Evolutionary conservation across 768 basidiomycete species (phyloP).

Genomic region (Steccherinum ochraceum): DNA sequence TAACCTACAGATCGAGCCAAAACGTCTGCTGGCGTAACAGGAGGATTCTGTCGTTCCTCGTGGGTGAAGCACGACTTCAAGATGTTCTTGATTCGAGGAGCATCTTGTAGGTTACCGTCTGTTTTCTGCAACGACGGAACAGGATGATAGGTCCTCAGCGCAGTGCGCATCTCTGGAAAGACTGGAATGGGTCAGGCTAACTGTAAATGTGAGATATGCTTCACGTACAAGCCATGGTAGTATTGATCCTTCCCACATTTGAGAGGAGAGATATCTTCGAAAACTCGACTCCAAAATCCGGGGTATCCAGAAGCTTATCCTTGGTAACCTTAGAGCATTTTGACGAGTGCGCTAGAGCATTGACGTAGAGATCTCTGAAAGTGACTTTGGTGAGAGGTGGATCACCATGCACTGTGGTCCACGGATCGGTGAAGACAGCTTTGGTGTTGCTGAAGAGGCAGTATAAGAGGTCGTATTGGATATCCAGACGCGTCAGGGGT

Average conservation of each 20-base stretch:
- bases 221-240: slow-evolving; percentile 73
- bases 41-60: slow-evolving; percentile 35
- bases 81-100: slow-evolving; percentile 74
- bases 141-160: slow-evolving; percentile 72
- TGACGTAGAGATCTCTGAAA: slow-evolving; percentile 44
- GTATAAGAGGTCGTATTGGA: slow-evolving; percentile 51
- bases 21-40: slow-evolving; percentile 53
- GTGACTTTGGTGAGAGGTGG: slow-evolving; percentile 27
- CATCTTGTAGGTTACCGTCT: slow-evolving; percentile 68
- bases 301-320: slow-evolving; percentile 60
- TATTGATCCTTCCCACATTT: slow-evolving; percentile 77
- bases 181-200: too few relatives aligned
- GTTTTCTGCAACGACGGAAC: slow-evolving; percentile 67
- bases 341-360: slow-evolving; percentile 44
- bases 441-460: slow-evolving; percentile 37
- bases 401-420: slow-evolving; percentile 35
- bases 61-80: slow-evolving; percentile 55
- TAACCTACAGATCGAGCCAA: slow-evolving; percentile 44
- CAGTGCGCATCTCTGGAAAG: slow-evolving; percentile 76
- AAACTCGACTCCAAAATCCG: slow-evolving; percentile 58
- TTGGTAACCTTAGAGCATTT: slow-evolving; percentile 67
- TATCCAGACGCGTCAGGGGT: slow-evolving; percentile 58
- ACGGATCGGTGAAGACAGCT: slow-evolving; percentile 59
- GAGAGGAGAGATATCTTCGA: slow-evolving; percentile 70
- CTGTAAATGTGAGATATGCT: slow-evolving; percentile 5